These are phyloP conservation scores for Coniochaeta ligniaria DNA, from an alignment of 2,329 filamentous ascomycete genomes.

Conservation along the genomic window DNA sequence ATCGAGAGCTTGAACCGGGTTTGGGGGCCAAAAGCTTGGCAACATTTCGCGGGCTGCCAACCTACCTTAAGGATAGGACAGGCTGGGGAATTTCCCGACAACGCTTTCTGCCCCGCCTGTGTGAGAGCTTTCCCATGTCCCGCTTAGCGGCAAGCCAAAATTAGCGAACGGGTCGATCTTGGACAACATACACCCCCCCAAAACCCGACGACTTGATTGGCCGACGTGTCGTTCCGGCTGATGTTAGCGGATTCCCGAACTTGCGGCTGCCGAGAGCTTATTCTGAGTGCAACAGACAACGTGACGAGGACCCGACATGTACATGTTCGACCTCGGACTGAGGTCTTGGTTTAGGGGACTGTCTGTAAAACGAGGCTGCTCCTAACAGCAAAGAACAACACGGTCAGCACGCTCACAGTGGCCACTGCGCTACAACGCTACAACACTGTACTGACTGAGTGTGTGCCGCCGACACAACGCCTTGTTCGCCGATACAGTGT, in stretches of 20 bases:
- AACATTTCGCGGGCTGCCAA: background rate
- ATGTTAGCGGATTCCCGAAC: background rate
- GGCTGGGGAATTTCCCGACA: background rate
- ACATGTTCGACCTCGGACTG: background rate
- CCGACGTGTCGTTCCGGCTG: background rate
- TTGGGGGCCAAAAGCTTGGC: slow-evolving; percentile 9
- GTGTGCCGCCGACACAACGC: no score
- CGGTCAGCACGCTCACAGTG: no score
- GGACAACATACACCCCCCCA: background rate
- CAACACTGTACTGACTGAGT: no score
- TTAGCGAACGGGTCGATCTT: background rate
- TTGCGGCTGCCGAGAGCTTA: background rate
- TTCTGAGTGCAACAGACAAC: background rate
- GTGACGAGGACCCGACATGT: background rate
- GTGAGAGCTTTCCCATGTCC: background rate
- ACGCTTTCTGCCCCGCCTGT: background rate
- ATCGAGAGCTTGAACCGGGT: slow-evolving; percentile 10
- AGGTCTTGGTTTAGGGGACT: background rate
- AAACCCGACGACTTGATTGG: background rate
- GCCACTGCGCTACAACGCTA: no score
- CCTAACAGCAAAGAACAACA: no score
- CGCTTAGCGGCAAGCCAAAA: background rate
- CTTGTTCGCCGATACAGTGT: no score
- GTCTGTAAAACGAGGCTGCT: no score
- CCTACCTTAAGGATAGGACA: background rate